Base-by-base conservation (phyloP, 805 yeast species). In the Scheffersomyces coipomensis region DNA sequence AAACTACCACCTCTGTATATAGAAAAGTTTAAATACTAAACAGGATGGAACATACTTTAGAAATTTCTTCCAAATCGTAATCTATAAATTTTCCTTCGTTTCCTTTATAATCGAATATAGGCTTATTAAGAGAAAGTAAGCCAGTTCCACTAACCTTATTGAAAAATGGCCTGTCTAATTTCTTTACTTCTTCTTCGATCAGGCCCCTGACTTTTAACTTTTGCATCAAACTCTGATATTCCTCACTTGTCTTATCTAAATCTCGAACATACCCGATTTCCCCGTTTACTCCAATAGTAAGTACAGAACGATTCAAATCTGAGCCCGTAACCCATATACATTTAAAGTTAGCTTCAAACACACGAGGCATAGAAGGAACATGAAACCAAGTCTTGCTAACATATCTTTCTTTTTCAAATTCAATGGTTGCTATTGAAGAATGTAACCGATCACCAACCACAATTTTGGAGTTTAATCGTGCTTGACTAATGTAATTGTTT, bases 81-180 rank as follows among this genome's bases (percentile, higher is more conserved):
- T 69, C 74, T 13, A 67, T 42, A 1, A 63, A 25, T n/a, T 48
- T 47, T 0, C 45, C 56, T 23, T 40, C 49, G 34, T 60, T 48
- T 16, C 43, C 62, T 7, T 38, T 42, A 39, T 43, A 63, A 26
- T 60, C 60, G 38, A 68, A 67, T 29, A 51, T 58, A 3, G 70
- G 71, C 43, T 66, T 64, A 43, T 66, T 55, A 6, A 66, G 33
- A 1, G 62, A 45, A 17, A 58, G 59, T 13, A 69, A 47, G 1
- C 75, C 73, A 35, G 67, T 69, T 2, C 75, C 75, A 11, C 67
- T 60, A 10, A 66, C 54, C 33, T 66, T 68, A 23, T 60, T 60
- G 2, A 38, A 23, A 40, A 68, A 69, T 5, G 73, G 72, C 16
- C 62, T 47, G 21, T 52, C 55, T 27, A 61, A 48, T 21, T 53